These are phyloP conservation scores for Puya raimondii DNA, from an alignment of 176 grass and related monocot genomes.

Conservation along the genomic window DNA sequence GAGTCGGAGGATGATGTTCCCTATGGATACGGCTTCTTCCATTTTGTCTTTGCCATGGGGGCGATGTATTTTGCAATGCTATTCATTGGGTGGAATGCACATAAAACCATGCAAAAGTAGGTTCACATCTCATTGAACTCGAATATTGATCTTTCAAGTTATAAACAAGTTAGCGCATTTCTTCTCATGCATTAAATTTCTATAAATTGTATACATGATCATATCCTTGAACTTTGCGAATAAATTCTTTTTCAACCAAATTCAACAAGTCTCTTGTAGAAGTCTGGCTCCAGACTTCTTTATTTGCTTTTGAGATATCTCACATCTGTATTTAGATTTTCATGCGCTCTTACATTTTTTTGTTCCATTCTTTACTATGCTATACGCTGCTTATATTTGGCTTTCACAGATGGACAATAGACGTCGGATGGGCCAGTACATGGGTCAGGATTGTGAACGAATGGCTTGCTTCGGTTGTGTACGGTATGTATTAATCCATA, in stretches of 20 bases:
- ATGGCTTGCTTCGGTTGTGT: slow-evolving; percentile 73
- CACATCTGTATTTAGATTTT: neutral
- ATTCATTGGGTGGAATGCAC: slow-evolving; percentile 77
- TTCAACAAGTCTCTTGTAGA: too few species aligned
- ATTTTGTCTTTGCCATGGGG: slow-evolving; percentile 96
- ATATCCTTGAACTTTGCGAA: neutral
- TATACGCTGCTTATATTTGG: neutral
- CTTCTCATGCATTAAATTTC: too few species aligned
- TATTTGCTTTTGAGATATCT: too few species aligned
- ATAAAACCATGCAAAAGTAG: slow-evolving; percentile 72
- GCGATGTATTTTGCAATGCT: slow-evolving; percentile 98
- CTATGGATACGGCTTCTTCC: slow-evolving; percentile 91
- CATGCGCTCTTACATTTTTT: neutral
- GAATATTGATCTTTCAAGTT: neutral
- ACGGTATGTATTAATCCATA: slow-evolving; percentile 41
- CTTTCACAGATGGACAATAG: slow-evolving; percentile 73
- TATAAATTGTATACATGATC: neutral
- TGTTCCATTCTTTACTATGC: neutral
- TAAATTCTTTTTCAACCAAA: neutral
- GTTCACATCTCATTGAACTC: neutral
- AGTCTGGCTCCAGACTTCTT: too few species aligned
- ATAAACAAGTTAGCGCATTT: neutral
- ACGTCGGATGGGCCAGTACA: slow-evolving; percentile 89
- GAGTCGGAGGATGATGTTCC: slow-evolving; percentile 64
- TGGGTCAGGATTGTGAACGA: slow-evolving; percentile 87